Conservation (phyloP, 306 rosid species). For the Pterocarpus macrocarpus region DNA sequence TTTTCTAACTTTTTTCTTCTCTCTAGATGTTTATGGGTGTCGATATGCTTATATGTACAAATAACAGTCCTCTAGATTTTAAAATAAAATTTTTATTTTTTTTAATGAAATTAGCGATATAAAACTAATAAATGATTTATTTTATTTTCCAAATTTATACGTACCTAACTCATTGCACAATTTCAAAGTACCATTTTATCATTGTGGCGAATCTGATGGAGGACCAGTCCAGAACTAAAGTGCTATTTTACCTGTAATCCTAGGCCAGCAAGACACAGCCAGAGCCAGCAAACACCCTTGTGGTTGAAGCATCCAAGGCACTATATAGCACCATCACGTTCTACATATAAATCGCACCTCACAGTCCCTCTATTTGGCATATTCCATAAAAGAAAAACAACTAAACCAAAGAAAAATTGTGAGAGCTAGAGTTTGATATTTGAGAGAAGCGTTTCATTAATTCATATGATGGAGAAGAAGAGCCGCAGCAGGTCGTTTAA, state of each 20-base stretch:
- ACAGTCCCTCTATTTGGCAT: not conserved
- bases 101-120: not conserved
- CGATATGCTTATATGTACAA: too few species aligned
- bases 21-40: too few species aligned
- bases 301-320: slow-evolving; percentile 46
- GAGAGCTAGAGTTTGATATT: not conserved
- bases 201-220: slow-evolving; percentile 1
- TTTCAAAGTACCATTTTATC: not conserved
- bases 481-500: slow-evolving; percentile 54
- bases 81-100: too few species aligned
- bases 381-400: not conserved
- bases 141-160: not conserved
- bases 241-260: slow-evolving; percentile 16
- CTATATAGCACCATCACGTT: not conserved
- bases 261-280: slow-evolving; percentile 44
- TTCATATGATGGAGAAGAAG: slow-evolving; percentile 46
- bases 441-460: not conserved
- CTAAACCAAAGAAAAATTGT: not conserved
- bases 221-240: slow-evolving; percentile 41
- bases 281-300: slow-evolving; percentile 43
- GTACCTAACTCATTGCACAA: not conserved
- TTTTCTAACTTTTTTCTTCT: too few species aligned
- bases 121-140: not conserved
- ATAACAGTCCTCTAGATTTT: too few species aligned
- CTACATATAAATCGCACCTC: slow-evolving; percentile 33